Base-by-base conservation (phyloP, 164 flowering plant genomes). In the Stephania yunnanensis region DNA sequence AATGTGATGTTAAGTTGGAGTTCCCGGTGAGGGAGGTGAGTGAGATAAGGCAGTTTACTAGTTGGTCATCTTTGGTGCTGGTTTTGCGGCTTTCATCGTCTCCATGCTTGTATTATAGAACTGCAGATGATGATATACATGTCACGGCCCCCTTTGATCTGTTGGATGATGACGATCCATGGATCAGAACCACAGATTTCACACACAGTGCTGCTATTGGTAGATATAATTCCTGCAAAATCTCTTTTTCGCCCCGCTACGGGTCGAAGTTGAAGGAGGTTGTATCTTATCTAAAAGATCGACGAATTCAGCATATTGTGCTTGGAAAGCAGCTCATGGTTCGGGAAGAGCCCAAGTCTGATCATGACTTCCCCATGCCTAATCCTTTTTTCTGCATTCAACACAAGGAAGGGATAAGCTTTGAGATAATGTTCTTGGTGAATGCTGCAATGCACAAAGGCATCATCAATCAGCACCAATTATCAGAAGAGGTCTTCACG, bases 101-200 rank as follows among this genome's bases (percentile, higher is more conserved):
- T 71, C 98, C 99, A 13, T 72, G 71, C 29, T 70, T 96, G 63
- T 89, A 71, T 77, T 96, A 96, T 69, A 83, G 99, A 78, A 94
- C 98, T 53, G 97, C 98, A 3, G 94, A 90, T 85, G 99, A 96
- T 80, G 94, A 96, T 73, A 87, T 94, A 65, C 78, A 83, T 67
- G 87, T 77, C 20, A 53, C 89, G 2, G 91, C 86, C 73, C 87
- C 97, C 20, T 92, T 79, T 80, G 92, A 89, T 79, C 50, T 96
- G 81, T 82, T 96, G 80, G 98, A 94, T 79, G 97, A 94, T 79
- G 97, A 94, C 77, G 98, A 94, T 78, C 96, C 94, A 5, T 94
- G 98, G 99, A 92, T 96, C 44, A 80, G 98, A 73, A 92, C 98
- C 44, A 89, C 93, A 9, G 99, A 96, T 85, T 91, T 92, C 74